Evolutionary conservation across 176 grass and related monocot genomes (phyloP).

Genomic region (Zoysia pacifica): DNA sequence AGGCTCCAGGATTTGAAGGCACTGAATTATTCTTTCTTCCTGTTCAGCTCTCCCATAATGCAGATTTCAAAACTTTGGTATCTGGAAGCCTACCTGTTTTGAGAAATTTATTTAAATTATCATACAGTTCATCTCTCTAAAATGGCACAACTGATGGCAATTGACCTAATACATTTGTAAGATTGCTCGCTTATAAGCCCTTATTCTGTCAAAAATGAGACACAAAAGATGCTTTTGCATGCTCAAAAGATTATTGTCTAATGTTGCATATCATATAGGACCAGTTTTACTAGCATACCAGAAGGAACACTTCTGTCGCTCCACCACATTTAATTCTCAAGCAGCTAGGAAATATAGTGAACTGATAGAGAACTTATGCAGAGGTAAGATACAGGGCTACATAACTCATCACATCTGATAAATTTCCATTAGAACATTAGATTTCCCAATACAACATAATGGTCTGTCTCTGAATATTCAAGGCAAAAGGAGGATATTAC

Average conservation of each 20-base stretch:
- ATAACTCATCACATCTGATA: conserved; percentile 32
- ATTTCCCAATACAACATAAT: conserved; percentile 35
- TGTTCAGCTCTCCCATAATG: not conserved
- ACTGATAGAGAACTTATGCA: not conserved
- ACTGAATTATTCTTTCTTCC: not conserved
- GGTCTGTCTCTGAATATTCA: conserved; percentile 21
- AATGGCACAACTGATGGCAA: too few relatives aligned
- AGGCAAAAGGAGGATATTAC: conserved; percentile 24
- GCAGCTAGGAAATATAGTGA: conserved; percentile 5
- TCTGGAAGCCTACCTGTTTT: too few relatives aligned
- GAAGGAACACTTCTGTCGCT: not conserved
- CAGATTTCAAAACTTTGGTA: not conserved
- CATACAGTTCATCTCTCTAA: too few relatives aligned
- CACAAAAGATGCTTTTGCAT: not conserved
- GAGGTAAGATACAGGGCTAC: not conserved
- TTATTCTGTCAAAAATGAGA: too few relatives aligned
- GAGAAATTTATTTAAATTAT: not conserved
- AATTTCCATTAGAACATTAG: conserved; percentile 32
- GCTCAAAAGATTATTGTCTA: not conserved
- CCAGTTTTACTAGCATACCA: conserved; percentile 4
- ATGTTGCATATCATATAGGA: not conserved
- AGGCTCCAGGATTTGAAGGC: not conserved
- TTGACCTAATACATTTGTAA: too few relatives aligned
- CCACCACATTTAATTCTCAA: conserved; percentile 7
- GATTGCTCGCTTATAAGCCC: too few relatives aligned